Conservation (phyloP, 768 basidiomycete species). For the Sutorius australiensis region DNA sequence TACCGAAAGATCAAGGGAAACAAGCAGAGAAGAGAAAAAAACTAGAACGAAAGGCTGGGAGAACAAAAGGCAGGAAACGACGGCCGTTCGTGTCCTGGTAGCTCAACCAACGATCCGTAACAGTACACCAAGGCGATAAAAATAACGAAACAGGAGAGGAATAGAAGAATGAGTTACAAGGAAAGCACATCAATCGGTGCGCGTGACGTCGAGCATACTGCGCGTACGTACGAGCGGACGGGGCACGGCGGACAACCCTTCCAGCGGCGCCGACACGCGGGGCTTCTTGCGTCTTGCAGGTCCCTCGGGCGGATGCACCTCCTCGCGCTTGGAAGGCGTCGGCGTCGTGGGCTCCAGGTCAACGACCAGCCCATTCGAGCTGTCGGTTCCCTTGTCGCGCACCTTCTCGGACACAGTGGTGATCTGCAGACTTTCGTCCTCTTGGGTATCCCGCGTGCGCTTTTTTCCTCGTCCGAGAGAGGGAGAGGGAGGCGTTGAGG, state of each 20-base stretch:
- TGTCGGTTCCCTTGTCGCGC: background rate
- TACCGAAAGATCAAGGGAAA: background rate
- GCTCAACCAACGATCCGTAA: background rate
- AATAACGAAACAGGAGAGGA: background rate
- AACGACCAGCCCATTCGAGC: too few relatives aligned
- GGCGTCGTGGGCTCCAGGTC: background rate
- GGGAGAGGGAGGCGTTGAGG: constrained; percentile 11
- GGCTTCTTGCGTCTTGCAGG: constrained; percentile 16
- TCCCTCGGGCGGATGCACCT: background rate
- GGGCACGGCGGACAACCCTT: background rate
- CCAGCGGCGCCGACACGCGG: background rate
- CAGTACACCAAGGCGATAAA: background rate
- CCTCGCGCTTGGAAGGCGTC: constrained; percentile 1
- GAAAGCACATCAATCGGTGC: background rate
- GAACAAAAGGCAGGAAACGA: background rate
- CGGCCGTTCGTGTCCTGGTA: constrained; percentile 1
- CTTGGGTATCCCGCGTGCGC: constrained; percentile 12
- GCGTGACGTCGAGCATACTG: constrained; percentile 2
- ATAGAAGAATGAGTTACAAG: too few relatives aligned
- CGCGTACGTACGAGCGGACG: constrained; percentile 1
- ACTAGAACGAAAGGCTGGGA: background rate
- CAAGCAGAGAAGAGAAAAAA: background rate
- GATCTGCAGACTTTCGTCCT: background rate
- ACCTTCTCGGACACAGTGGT: background rate
- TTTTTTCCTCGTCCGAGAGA: constrained; percentile 12